Base-by-base conservation (phyloP, 805 yeast genomes). In the Citeromyces matritensis region DNA sequence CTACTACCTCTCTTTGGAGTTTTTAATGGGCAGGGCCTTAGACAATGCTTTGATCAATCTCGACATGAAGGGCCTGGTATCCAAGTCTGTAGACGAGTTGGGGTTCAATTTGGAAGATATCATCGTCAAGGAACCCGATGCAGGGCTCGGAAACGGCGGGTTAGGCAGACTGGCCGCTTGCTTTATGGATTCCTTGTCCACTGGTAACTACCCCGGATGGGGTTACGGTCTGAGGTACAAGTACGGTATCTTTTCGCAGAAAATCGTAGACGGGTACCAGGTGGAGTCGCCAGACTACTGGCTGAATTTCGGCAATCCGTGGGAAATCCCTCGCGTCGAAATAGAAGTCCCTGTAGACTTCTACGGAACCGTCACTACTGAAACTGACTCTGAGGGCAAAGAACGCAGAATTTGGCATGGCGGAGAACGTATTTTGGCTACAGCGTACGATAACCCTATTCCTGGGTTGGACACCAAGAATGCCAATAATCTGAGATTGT, bases 121-220 rank as follows among this genome's bases (percentile, higher is more conserved):
- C 19, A 60, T 86, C 42, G 73, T 74, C 31, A 73, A 80, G 45
- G 96, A 85, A 56, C 91, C 93, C 1, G 96, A 85, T 54, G 95
- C 95, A 8, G 95, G 85, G 15, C 65, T 85, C 34, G 96, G 96
- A 46, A 86, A 86, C 47, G 96, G 96, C 49, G 96, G 96, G 40
- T 61, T 85, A 35, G 96, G 96, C 39, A 72, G 96, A 50, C 63
- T 85, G 48, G 95, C 95, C 14, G 95, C 95, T 13, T 86, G 95
- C 56, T 85, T 84, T 49, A 71, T 85, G 30, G 95, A 86, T 57
- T 83, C 95, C 2, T 59, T 85, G 50, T 72, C 91, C 24, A 74
- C 94, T 4, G 78, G 81, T 41, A 75, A 81, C 53, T 82, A 81
- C 52, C 84, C 93, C 11, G 94, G 94, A 32, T 85, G 96, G 96